Evolutionary conservation across 2,329 filamentous ascomycete species (phyloP).

Genomic region (Phialophora expanda): DNA sequence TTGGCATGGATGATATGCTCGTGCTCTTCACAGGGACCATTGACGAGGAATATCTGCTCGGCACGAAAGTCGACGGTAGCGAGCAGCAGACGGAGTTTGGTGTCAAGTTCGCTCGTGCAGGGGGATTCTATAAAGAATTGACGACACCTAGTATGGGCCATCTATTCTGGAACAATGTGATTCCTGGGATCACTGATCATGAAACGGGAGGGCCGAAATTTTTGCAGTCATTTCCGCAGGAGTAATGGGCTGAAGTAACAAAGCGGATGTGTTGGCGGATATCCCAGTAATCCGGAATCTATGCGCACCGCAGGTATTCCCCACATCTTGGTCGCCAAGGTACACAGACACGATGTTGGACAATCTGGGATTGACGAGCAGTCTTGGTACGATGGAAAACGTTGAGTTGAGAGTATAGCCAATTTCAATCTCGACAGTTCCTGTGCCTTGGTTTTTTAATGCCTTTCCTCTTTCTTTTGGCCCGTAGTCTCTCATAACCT

Average conservation of each 20-base stretch:
- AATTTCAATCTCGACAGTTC: background rate
- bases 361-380: background rate
- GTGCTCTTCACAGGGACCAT: constrained; percentile 29
- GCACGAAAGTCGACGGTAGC: constrained; percentile 27
- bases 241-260: background rate
- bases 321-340: background rate
- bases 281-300: background rate
- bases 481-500: background rate
- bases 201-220: constrained; percentile 25
- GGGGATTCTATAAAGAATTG: constrained; percentile 24
- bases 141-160: constrained; percentile 22
- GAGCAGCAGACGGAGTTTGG: constrained; percentile 30
- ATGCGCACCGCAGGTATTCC: background rate
- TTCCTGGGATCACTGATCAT: constrained; percentile 32
- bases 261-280: constrained; percentile 4
- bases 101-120: constrained; percentile 25
- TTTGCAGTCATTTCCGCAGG: constrained; percentile 21
- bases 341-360: background rate
- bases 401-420: background rate
- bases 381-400: background rate
- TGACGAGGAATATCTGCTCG: constrained; percentile 32
- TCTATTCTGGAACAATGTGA: constrained; percentile 34
- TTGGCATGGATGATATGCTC: constrained; percentile 28
- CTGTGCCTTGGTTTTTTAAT: too few species aligned
- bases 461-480: too few species aligned